Evolutionary conservation across 371 early-diverging fungal species (phyloP), one percentile per base, ranked within the genome.

Genomic region (Mortierella sp.): DNA sequence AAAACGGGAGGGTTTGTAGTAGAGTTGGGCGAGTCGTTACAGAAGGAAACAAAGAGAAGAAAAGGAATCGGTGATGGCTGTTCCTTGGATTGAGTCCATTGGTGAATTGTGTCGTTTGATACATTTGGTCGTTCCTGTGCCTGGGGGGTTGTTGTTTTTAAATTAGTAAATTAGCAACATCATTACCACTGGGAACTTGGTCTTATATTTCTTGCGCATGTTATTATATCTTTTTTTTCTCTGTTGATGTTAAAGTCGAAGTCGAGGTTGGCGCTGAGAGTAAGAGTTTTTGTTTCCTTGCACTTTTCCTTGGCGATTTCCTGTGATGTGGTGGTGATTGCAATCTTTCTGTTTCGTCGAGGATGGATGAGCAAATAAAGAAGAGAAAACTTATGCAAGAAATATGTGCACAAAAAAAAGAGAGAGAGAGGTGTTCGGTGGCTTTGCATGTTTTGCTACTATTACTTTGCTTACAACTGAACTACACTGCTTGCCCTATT

Each of bases 381-480:
- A 36, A 36, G 36, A 28, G 36, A 6, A 36, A 36, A 19, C 50
- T 10, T 19, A 50, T 50, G 50, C 21, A 50, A 50, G 21, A 8
- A 21, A 19, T 15, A 5, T 50, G 5, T 50, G 50, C 15, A 50
- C 21, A 21, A 50, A 19, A 50, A 50, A 21, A 50, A 50, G 6
- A 50, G 10, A 50, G 10, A 50, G 50, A 28, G 28, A 41, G 43
- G 10, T 41, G 24, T 41, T 22, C 55, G 40, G 64, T 65, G 58
- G 65, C 70, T 64, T 64, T 64, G 70, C 64, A 22, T 64, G 64
- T 55, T 58, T 41, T 58, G 32, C 24, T 41, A 11, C 60, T 15
- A 1, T 36, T 8, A 50, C 19, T 28, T 22, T 58, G 15, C 2
- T 19, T 24, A 13, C 7, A 40, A 24, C 48, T 21, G 28, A 28